Percentiles rank a stretch among this genome's conserved stretches.
Evolutionary conservation across 129 eudicot species (phyloP).

Genomic region (Cynara cardunculus): DNA sequence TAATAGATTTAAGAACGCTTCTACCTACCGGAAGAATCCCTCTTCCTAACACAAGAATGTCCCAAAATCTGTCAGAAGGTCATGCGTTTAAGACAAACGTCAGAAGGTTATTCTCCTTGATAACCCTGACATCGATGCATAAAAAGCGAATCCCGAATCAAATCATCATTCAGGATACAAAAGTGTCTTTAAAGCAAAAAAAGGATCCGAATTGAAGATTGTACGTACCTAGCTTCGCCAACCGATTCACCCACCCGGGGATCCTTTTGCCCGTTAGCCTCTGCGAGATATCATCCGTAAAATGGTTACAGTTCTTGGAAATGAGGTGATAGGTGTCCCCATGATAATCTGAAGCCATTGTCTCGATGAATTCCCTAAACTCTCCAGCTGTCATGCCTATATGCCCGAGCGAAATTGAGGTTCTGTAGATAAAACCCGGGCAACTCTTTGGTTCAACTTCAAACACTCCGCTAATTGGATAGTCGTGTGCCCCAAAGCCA

Average conservation of each 20-base stretch:
- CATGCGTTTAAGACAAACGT: not conserved
- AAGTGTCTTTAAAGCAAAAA: not conserved
- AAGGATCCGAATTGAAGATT: not conserved
- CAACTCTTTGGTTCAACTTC: constrained; percentile 87
- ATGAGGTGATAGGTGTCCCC: constrained; percentile 85
- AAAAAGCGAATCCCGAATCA: not conserved
- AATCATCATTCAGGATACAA: not conserved
- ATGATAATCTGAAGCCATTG: constrained; percentile 74
- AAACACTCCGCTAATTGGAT: constrained; percentile 77
- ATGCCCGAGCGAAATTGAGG: constrained; percentile 61
- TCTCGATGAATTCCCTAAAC: constrained; percentile 56
- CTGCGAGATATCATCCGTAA: constrained; percentile 62
- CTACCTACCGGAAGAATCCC: not conserved
- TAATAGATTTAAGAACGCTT: not conserved
- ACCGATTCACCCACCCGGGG: constrained; percentile 90
- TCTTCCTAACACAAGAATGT: not conserved
- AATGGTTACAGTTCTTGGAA: constrained; percentile 83
- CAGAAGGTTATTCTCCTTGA: not conserved
- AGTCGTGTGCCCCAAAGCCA: constrained; percentile 90
- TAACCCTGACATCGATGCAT: not conserved
- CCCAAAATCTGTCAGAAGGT: not conserved
- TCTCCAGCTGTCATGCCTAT: constrained; percentile 51
- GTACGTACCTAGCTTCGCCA: constrained; percentile 59
- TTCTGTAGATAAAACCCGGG: constrained; percentile 76
- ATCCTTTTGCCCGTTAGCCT: constrained; percentile 58